Base-by-base conservation (phyloP, 192 early-diverging fungal genomes). In the Coemansia sp. region DNA sequence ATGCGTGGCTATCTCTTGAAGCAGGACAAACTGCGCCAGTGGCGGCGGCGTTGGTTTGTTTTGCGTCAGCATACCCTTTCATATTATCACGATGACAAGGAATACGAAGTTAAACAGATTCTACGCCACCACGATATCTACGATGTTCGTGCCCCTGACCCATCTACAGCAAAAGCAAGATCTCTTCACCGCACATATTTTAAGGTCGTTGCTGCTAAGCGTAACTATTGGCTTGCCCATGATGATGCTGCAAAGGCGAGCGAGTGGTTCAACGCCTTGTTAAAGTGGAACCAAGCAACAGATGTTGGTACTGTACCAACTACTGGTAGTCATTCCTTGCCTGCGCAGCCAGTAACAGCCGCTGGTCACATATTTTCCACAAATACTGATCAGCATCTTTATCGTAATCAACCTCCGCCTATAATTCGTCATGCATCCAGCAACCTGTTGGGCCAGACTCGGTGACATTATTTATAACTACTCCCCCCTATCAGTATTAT, bases 1-100 rank as follows among this genome's bases (percentile, higher is more conserved):
- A 42, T 72, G 50, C 71, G 77, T 23, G 82, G 82, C 0, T 80
- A 76, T 29, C 67, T 84, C 51, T 52, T 80, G 27, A 84, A 84
- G 53, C 76, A 76, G 57, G 77, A 84, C 61, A 76, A 76, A 39
- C 71, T 79, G 50, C 66, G 74, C 54, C 82, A 84, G 46, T 84
- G 82, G 82, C 70, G 77, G 42, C 75, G 78, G 30, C 82, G 82
- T 24, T 84, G 82, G 82, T 84, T 84, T 51, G 82, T 84, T 14
- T 51, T 84, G 33, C 74, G 82, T 1, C 73, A 71, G 31, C 75
- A 80, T 64, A 76, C 71, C 22, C 71, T 84, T 4, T 84, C 82
- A 8, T 84, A 84, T 36, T 84, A 84, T 60, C 66, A 67, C 20
- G 61, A 70, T 36, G 66, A 76, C 57, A 73, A 67, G 23, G 82